Conservation (phyloP, 1,139 yeast species). For the Candida pseudocylindracea region DNA sequence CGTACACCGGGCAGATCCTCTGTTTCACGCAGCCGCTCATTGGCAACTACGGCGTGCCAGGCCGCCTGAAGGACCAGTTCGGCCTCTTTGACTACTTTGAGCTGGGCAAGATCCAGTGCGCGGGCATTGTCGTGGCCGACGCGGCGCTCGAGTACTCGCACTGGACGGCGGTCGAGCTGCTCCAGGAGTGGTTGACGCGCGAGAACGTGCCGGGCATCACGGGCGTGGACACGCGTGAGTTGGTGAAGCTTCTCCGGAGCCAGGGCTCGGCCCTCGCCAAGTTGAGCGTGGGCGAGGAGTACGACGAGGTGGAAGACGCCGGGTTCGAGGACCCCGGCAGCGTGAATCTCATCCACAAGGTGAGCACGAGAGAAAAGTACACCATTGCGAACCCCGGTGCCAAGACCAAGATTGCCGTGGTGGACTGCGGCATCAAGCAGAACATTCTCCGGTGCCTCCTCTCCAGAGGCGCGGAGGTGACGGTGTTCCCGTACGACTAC, state of each 20-base stretch:
- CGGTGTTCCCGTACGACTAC: slow-evolving; percentile 91
- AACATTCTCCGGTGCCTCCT: slow-evolving; percentile 86
- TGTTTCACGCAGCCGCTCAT: slow-evolving; percentile 94
- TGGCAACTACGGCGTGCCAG: slow-evolving; percentile 96
- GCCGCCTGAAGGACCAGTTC: slow-evolving; percentile 58
- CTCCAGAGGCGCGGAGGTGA: slow-evolving; percentile 84
- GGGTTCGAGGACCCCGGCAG: slow-evolving; percentile 88
- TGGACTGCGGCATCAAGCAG: slow-evolving; percentile 97
- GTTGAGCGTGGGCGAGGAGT: slow-evolving; percentile 75
- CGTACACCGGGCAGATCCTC: slow-evolving; percentile 86
- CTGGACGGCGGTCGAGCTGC: slow-evolving; percentile 96
- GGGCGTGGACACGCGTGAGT: slow-evolving; percentile 91
- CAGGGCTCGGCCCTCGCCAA: slow-evolving; percentile 87
- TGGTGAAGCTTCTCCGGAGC: slow-evolving; percentile 83
- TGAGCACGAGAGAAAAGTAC: slow-evolving; percentile 88
- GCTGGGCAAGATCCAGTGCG: slow-evolving; percentile 77
- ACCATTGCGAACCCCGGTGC: slow-evolving; percentile 52
- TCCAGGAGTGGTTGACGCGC: slow-evolving; percentile 89
- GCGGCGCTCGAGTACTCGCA: slow-evolving; percentile 90
- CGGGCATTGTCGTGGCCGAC: slow-evolving; percentile 90
- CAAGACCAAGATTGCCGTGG: slow-evolving; percentile 52
- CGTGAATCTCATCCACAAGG: slow-evolving; percentile 78
- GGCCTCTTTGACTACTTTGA: slow-evolving; percentile 79
- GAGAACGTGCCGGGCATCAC: slow-evolving; percentile 94
- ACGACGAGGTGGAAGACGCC: slow-evolving; percentile 80